Evolutionary conservation across 257 asterid genomes (phyloP), one percentile per base, ranked within the genome.

Genomic region (Euphrasia confusa): DNA sequence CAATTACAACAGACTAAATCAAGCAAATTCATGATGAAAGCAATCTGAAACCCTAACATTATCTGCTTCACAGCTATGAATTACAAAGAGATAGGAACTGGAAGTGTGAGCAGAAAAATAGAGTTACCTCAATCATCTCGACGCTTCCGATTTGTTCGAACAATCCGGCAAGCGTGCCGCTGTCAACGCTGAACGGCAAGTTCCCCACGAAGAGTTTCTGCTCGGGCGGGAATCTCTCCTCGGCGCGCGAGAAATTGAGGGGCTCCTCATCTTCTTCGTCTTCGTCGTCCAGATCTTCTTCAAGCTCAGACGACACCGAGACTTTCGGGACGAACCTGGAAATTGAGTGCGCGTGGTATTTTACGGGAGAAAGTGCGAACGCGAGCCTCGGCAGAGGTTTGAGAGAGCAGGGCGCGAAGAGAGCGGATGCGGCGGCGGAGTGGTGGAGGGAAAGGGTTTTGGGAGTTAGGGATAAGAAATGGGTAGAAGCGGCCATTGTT

Each of bases 41-140:
- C 18, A 1, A 61, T 10, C 35, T 49, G 47, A 3, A 10, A 50
- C 30, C 37, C 0, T 65, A 24, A 0, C 24, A 37, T 5, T 1
- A 4, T n/a, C 7, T 13, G 2, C 15, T 24, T 37, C 42, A 37
- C 10, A 55, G 55, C 14, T n/a, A 18, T 28, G 61, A 30, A 50
- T 24, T 54, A 18, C 58, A 11, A 11, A 4, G 26, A 49, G 32
- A 4, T 4, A 4, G 7, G 3, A 7, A 52, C 3, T 15, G 33
- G 18, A 17, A 14, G 10, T 50, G 55, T 15, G 17, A 45, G 4
- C 14, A 21, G 49, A 49, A 30, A n/a, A 65, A 40, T 2, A 14
- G 10, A 64, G 30, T 7, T 73, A 92, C 99, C 95, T 92, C 97
- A 74, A 84, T 97, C 86, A 76, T 78, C 76, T 92, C 97, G 47